These are phyloP conservation scores for Fusarium dlaminii DNA, from an alignment of 2,329 filamentous ascomycete species.

Conservation along the genomic window DNA sequence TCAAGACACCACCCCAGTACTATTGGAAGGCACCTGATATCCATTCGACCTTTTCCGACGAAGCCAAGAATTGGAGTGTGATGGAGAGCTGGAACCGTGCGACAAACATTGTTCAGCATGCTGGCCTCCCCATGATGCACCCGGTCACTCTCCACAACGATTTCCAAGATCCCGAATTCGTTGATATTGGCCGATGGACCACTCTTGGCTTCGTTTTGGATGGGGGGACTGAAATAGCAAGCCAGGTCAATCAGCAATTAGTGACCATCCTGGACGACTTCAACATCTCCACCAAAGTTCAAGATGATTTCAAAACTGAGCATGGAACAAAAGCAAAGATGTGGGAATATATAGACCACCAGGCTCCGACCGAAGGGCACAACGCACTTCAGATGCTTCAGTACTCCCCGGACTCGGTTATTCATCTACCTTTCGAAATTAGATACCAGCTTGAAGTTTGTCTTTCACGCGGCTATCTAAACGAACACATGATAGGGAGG, in stretches of 20 bases:
- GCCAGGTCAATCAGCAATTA: constrained; percentile 55
- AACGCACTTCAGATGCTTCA: constrained; percentile 45
- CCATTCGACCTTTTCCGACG: constrained; percentile 46
- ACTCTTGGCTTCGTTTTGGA: constrained; percentile 60
- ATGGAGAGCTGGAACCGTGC: constrained; percentile 60
- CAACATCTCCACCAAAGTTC: constrained; percentile 68
- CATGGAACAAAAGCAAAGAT: constrained; percentile 36
- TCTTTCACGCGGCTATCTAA: constrained; percentile 80
- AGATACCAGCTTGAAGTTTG: constrained; percentile 94
- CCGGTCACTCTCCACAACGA: constrained; percentile 53
- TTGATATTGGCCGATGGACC: constrained; percentile 67
- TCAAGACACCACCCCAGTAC: constrained; percentile 60
- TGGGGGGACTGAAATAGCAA: constrained; percentile 33
- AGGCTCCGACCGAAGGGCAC: constrained; percentile 4
- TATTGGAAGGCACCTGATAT: constrained; percentile 52
- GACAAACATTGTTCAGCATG: constrained; percentile 55
- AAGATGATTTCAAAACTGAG: constrained; percentile 53
- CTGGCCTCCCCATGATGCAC: constrained; percentile 43
- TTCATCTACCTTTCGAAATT: constrained; percentile 72
- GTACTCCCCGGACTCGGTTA: constrained; percentile 13
- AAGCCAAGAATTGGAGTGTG: constrained; percentile 50
- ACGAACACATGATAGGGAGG: constrained; percentile 75
- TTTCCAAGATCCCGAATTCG: constrained; percentile 47
- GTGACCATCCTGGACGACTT: constrained; percentile 70
- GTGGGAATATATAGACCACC: constrained; percentile 48